Conservation (phyloP, 2,329 filamentous ascomycete species). For the Aspergillus japonicus region DNA sequence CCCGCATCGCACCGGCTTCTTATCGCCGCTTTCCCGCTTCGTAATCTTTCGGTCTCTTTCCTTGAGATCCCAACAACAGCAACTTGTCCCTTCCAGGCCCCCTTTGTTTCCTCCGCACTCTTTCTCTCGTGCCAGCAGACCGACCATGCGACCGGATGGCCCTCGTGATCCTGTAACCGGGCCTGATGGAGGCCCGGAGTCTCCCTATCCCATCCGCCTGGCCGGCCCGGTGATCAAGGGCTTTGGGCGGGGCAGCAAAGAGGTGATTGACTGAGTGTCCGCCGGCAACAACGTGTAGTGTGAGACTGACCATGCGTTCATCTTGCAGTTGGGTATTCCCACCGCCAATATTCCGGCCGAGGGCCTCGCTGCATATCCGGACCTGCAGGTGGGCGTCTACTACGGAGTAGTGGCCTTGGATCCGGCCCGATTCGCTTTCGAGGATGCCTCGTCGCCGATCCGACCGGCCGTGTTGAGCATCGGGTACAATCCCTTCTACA, state of each 20-base stretch:
- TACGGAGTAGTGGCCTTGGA: slow-evolving; percentile 84
- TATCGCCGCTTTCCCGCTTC: not conserved
- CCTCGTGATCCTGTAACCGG: slow-evolving; percentile 71
- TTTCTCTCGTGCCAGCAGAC: not conserved
- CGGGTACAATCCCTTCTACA: slow-evolving; percentile 97
- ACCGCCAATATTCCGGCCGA: slow-evolving; percentile 80
- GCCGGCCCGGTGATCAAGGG: slow-evolving; percentile 86
- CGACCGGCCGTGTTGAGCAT: slow-evolving; percentile 92
- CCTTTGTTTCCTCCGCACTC: not conserved
- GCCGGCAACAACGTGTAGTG: not conserved
- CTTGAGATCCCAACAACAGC: not conserved
- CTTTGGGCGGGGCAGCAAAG: slow-evolving; percentile 90
- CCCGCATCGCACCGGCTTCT: not conserved
- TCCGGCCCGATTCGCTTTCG: slow-evolving; percentile 34
- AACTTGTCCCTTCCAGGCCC: not conserved
- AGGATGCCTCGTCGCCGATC: slow-evolving; percentile 41
- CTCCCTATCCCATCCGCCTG: slow-evolving; percentile 80
- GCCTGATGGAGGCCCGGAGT: slow-evolving; percentile 66
- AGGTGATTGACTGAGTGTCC: slow-evolving; percentile 54
- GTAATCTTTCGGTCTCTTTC: not conserved
- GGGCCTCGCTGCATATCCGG: slow-evolving; percentile 61
- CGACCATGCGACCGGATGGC: slow-evolving; percentile 47
- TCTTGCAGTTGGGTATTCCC: slow-evolving; percentile 78
- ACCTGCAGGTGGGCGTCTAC: slow-evolving; percentile 78
- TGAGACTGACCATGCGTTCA: not conserved